Conservation (phyloP, 2,329 filamentous ascomycete genomes). For the Colletotrichum caudatum region DNA sequence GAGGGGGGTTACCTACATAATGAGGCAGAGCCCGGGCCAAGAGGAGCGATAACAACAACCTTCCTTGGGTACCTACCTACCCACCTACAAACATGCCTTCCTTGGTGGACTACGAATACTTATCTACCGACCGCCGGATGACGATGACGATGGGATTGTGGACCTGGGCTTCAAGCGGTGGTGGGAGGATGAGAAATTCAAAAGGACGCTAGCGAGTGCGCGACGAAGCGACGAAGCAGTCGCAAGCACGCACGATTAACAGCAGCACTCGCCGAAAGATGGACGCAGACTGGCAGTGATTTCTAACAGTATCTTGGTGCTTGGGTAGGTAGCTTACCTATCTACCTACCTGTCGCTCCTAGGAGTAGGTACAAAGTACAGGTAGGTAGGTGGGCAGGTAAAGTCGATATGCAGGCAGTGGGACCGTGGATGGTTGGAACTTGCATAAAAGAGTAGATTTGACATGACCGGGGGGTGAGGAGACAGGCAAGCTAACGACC, state of each 20-base stretch:
- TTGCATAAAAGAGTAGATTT: conserved; percentile 34
- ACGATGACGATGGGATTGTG: conserved; percentile 4
- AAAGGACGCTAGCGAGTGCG: conserved; percentile 9
- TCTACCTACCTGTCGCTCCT: not conserved
- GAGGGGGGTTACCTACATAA: conserved; percentile 39
- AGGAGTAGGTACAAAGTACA: too few species aligned
- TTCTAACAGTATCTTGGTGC: not conserved
- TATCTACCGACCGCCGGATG: not conserved
- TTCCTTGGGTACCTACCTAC: not conserved
- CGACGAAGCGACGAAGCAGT: not conserved
- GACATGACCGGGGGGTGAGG: conserved; percentile 18
- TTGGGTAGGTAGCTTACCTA: too few species aligned
- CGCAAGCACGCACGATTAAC: not conserved
- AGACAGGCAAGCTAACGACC: not conserved
- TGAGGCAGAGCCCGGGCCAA: conserved; percentile 16
- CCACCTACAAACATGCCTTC: not conserved
- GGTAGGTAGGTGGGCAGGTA: too few species aligned
- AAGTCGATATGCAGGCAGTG: not conserved
- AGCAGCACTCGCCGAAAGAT: not conserved
- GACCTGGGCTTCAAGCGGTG: not conserved
- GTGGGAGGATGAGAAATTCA: conserved; percentile 4
- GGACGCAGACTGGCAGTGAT: not conserved
- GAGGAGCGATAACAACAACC: not conserved
- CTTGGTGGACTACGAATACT: not conserved
- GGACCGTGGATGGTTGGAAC: conserved; percentile 34